Conservation (phyloP, 2,329 filamentous ascomycete species). For the Emericellopsis atlantica region DNA sequence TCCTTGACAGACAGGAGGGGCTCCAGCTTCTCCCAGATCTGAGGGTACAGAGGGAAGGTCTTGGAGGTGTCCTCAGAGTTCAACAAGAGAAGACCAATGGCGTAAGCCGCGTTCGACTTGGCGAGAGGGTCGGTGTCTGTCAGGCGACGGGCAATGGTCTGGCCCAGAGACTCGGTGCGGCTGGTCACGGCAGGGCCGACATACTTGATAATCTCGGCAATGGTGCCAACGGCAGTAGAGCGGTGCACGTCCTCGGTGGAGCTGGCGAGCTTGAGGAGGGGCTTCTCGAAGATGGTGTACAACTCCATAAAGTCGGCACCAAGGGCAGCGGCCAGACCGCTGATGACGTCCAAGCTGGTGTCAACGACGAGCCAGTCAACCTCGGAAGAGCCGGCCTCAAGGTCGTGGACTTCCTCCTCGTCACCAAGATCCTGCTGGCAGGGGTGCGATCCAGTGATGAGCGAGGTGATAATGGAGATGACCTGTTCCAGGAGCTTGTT, state of each 20-base stretch:
- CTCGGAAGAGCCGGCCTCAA: slow-evolving; percentile 71
- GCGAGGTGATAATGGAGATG: slow-evolving; percentile 53
- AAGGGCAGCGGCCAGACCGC: slow-evolving; percentile 70
- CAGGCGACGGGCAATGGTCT: slow-evolving; percentile 73
- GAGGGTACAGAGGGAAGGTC: slow-evolving; percentile 63
- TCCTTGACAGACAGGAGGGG: slow-evolving; percentile 66
- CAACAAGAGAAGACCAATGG: slow-evolving; percentile 71
- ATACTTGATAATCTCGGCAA: slow-evolving; percentile 80
- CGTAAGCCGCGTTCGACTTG: slow-evolving; percentile 92
- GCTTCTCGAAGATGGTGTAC: slow-evolving; percentile 94
- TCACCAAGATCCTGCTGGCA: slow-evolving; percentile 86
- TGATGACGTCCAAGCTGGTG: slow-evolving; percentile 82
- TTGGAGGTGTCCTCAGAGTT: slow-evolving; percentile 60
- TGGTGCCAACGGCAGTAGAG: slow-evolving; percentile 78
- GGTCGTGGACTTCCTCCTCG: slow-evolving; percentile 63
- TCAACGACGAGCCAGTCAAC: slow-evolving; percentile 97
- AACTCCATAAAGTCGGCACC: slow-evolving; percentile 72
- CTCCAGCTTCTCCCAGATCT: slow-evolving; percentile 77
- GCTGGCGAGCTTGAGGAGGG: slow-evolving; percentile 74
- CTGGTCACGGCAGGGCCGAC: slow-evolving; percentile 74
- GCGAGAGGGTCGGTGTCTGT: slow-evolving; percentile 83
- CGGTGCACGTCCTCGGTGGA: slow-evolving; percentile 81
- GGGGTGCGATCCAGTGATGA: slow-evolving; percentile 82
- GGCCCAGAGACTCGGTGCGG: slow-evolving; percentile 65
- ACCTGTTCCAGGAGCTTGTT: slow-evolving; percentile 61